Conservation (phyloP, 371 early-diverging fungal species). For the Syncephalastrum monosporum region DNA sequence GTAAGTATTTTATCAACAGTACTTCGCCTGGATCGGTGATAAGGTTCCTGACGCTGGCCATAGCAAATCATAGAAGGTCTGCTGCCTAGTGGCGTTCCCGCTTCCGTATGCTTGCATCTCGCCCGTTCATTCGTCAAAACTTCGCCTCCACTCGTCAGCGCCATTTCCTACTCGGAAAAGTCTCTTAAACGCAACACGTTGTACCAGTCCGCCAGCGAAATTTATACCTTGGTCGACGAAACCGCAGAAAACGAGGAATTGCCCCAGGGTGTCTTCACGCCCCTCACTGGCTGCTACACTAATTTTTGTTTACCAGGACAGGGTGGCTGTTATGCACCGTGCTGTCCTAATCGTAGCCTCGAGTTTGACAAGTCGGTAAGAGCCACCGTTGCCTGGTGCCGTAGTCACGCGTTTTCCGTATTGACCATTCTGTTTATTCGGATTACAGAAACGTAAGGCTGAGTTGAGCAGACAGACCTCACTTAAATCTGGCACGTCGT, state of each 20-base stretch:
- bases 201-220: constrained; percentile 34
- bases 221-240: constrained; percentile 29
- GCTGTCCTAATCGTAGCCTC: constrained; percentile 28
- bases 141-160: constrained; percentile 28
- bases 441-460: background rate
- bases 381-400: no score
- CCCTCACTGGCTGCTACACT: constrained; percentile 34
- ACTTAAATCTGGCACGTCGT: constrained; percentile 21
- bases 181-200: constrained; percentile 34
- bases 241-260: constrained; percentile 6
- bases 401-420: no score
- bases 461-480: constrained; percentile 16
- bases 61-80: constrained; percentile 18
- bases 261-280: constrained; percentile 30
- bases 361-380: no score
- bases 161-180: constrained; percentile 33
- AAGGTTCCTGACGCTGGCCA: background rate
- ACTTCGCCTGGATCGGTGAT: no score
- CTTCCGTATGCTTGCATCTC: constrained; percentile 14
- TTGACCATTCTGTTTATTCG: no score
- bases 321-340: constrained; percentile 32
- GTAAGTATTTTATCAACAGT: constrained; percentile 17
- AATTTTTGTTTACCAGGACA: constrained; percentile 24
- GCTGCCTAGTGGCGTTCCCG: constrained; percentile 10
- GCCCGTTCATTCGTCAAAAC: constrained; percentile 30